Evolutionary conservation across 208 protist species (phyloP).

Genomic region (Wallacemonas rigidus): DNA sequence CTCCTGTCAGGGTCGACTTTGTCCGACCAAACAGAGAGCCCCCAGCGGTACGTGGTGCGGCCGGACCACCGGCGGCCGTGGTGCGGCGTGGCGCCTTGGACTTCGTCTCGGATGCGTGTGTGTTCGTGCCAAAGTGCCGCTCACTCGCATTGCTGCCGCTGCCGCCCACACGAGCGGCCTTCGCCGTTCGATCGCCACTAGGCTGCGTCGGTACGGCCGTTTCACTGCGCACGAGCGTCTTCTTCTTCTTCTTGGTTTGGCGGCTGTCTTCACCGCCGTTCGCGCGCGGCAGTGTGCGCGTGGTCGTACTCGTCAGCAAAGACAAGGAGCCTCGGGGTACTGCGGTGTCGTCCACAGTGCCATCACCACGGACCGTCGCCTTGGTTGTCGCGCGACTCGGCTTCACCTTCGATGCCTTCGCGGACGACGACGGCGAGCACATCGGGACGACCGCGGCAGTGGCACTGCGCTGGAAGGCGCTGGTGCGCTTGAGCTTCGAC

Average conservation of each 20-base stretch:
- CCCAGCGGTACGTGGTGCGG: not conserved
- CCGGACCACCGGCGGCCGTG: not conserved
- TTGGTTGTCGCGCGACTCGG: not conserved
- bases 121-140: too few relatives aligned
- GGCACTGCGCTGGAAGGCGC: not conserved
- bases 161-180: not conserved
- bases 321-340: not conserved
- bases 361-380: not conserved
- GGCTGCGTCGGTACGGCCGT: constrained; percentile 18
- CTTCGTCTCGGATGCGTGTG: too few relatives aligned
- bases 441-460: constrained; percentile 8
- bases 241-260: not conserved
- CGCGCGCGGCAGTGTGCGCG: not conserved
- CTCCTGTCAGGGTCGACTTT: constrained; percentile 9
- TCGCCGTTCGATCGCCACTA: not conserved
- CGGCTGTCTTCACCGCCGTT: not conserved
- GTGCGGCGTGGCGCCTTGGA: constrained; percentile 1
- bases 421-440: not conserved
- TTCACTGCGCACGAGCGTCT: constrained; percentile 32
- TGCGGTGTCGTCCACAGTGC: not conserved
- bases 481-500: not conserved
- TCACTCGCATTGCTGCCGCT: not conserved
- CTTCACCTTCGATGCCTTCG: not conserved
- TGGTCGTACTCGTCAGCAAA: not conserved
- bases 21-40: constrained; percentile 17